Base-by-base conservation (phyloP, 1,284 basidiomycete species). In the Trametes pubescens region DNA sequence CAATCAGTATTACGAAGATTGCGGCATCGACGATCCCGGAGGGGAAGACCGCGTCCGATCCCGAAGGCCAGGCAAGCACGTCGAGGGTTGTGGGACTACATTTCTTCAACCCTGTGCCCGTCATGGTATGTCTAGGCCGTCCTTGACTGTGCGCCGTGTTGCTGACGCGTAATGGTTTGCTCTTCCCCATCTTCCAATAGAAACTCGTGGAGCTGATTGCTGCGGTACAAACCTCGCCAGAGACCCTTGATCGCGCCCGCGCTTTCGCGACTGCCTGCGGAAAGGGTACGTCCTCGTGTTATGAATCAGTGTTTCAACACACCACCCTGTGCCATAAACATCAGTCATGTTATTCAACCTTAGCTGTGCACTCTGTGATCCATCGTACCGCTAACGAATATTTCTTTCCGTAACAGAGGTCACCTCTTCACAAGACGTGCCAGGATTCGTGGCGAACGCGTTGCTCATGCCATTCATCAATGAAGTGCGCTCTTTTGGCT, bases 21-120 rank as follows among this genome's bases (percentile, higher is more conserved):
- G 96, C 97, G 0, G 90, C 91, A 9, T 82, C 92, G 24, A 90
- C 92, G 1, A 80, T 93, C 29, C 87, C 84, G 0, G 77, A 82
- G 65, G 86, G 84, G 48, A 74, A 82, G 47, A 82, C 79, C 59
- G 80, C 88, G 14, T 82, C 90, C 1, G 88, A 87, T 60, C 84
- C 84, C 48, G 81, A 84, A 70, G 91, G 88, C 2, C 86, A 84
- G 73, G 79, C 78, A 66, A 87, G 81, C 65, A 85, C 92, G 8
- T 81, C 85, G 43, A 83, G 91, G 55, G 92, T 94, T 47, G 91
- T 94, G 62, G 92, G 95, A 14, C 80, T 97, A 48, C 96, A 98
- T 78, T 98, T 96, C 81, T 98, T 98, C 82, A 98, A 98, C 75
- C 96, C 96, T 4, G 95, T 96, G 3, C 94, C 94, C 5, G 92